Evolutionary conservation across 805 yeast species (phyloP), one percentile per base, ranked within the genome.

Genomic region (Cyberlindnera euphorbiiphila): DNA sequence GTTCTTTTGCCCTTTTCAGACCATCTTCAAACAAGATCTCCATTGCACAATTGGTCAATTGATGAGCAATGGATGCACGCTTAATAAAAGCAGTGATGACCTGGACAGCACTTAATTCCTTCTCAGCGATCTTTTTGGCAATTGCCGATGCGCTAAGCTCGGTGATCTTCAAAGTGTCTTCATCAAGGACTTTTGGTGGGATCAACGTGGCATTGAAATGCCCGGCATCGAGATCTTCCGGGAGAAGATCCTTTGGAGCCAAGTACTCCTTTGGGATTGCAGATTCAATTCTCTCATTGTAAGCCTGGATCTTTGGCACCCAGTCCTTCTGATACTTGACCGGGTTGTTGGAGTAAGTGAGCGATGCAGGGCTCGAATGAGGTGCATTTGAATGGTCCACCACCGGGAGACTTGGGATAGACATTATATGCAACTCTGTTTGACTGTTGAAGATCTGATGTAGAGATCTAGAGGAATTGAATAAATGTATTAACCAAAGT

Each of bases 11-110:
- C 42, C 74, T 62, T 25, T 54, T 51, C 26, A 75, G 52, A n/a
- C 81, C 89, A 41, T 78, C 84, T 31, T 74, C 69, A 48, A 81
- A 70, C 61, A 83, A 66, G 38, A 84, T 66, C 40, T 78, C 82
- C 55, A 78, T 68, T 21, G 76, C 64, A 49, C 74, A 68, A 47
- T 76, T 74, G 42, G 79, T 72, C 49, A 77, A 68, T 43, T 76
- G 78, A 41, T 85, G 87, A 5, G 78, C 76, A 34, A 75, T 64
- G 3, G 48, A 36, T 11, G 48, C 48, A 29, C 84, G 57, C 49
- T 77, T 76, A 48, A 75, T 67, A 53, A 71, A 78, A 1, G 84
- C 82, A 6, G 57, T 57, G 3, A 73, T 57, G 3, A 77, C 78
- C 33, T 69, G 65, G 0, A 60, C 56, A 1, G 81, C 53, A 4